Evolutionary conservation across 1,139 yeast species (phyloP).

Genomic region (Geotrichum carabidarum): DNA sequence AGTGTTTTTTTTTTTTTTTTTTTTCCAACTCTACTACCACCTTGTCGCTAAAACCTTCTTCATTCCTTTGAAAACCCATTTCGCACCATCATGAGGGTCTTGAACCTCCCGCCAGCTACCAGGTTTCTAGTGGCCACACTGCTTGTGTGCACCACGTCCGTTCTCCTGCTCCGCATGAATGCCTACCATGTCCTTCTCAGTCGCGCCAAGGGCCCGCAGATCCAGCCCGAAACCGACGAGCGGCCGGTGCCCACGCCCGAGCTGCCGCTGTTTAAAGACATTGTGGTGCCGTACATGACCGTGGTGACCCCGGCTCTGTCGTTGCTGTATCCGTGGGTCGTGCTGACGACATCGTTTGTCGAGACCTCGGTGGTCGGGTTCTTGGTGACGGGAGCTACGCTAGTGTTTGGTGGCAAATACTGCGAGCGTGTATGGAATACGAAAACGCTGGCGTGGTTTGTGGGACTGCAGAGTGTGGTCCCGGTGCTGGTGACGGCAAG

Average conservation of each 20-base stretch:
- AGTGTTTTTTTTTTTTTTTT: background rate
- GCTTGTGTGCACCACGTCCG: slow-evolving; percentile 32
- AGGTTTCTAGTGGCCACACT: slow-evolving; percentile 34
- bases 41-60: background rate
- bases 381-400: slow-evolving; percentile 45
- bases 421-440: slow-evolving; percentile 55
- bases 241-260: slow-evolving; percentile 19
- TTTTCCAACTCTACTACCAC: background rate
- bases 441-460: slow-evolving; percentile 55
- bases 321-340: slow-evolving; percentile 66
- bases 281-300: slow-evolving; percentile 59
- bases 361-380: slow-evolving; percentile 56
- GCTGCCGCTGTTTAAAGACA: slow-evolving; percentile 36
- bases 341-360: slow-evolving; percentile 66
- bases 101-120: slow-evolving; percentile 43
- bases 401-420: slow-evolving; percentile 52
- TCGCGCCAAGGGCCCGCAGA: slow-evolving; percentile 16
- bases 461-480: slow-evolving; percentile 51
- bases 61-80: too few relatives aligned
- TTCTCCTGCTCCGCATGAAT: slow-evolving; percentile 33
- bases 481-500: slow-evolving; percentile 54
- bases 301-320: slow-evolving; percentile 58
- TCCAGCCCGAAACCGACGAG: slow-evolving; percentile 15
- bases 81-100: slow-evolving; percentile 3
- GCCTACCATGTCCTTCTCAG: slow-evolving; percentile 26